Base-by-base conservation (phyloP, 805 yeast genomes). In the Groenewaldozyma tartarivorans region DNA sequence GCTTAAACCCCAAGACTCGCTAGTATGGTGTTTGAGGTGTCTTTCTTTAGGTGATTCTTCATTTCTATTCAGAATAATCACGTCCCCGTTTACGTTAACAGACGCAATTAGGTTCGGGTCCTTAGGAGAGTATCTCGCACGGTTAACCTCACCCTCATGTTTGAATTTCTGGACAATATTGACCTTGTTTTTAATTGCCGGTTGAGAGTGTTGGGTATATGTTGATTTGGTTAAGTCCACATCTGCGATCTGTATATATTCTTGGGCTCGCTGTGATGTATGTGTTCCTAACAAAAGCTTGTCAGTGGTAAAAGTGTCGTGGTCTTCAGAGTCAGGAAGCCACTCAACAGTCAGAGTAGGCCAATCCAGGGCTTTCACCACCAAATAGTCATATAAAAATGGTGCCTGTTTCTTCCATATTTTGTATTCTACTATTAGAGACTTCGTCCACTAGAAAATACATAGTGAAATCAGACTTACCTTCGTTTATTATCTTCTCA, bases 1-100 rank as follows among this genome's bases (percentile, higher is more conserved):
- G 45, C 78, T 78, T 37, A 85, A 61, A 1, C 79, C 83, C 56
- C 69, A 77, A 1, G 92, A 92, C 50, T 80, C 87, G 40, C 62
- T 67, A 13, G 66, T 62, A 60, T 85, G 94, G 40, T 51, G 53
- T 36, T 44, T 46, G 30, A 53, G 49, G 11, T 21, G 2, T 7
- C 33, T 17, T 13, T 13, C 22, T 6, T 7, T n/a, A 18, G 13
- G 6, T 19, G 21, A 15, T 16, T 30, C 35, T 26, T 48, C 43
- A 20, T 5, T 6, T 41, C 46, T 37, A 35, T 57, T 61, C 27
- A 54, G 55, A 7, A 64, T 47, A 35, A 59, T 51, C 18, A 50
- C 58, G 27, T 57, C 58, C 13, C 71, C 69, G 13, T 58, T 50
- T 7, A 49, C 69, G 43, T 78, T 72, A 54, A 76, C 71, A 2